Percentiles rank a stretch among this genome's conserved stretches.
phyloP scores from a whole-genome alignment of 2,329 filamentous ascomycete species.

The Botryosphaeria dothidea region DNA sequence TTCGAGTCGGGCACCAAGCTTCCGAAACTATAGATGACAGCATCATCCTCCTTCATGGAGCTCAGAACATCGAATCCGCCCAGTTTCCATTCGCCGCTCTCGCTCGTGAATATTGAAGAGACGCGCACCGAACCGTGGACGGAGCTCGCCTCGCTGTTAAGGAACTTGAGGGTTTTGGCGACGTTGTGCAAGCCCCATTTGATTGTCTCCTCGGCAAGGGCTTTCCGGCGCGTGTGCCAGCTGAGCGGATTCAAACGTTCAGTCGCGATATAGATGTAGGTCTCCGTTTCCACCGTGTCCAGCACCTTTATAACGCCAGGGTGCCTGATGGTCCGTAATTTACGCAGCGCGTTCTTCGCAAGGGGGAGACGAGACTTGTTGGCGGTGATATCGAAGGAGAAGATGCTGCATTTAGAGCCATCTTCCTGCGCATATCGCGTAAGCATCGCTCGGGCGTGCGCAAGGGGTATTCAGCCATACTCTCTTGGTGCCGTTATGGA shows the following conservation, averaged over 20 bases:
- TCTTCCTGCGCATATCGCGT: slow-evolving; percentile 67
- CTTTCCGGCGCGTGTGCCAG: slow-evolving; percentile 89
- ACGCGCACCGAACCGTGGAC: slow-evolving; percentile 86
- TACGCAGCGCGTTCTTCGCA: slow-evolving; percentile 90
- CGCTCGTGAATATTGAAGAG: slow-evolving; percentile 86
- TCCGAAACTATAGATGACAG: slow-evolving; percentile 88
- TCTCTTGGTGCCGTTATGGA: slow-evolving; percentile 90
- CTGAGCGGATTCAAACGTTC: slow-evolving; percentile 83
- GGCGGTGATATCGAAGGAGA: slow-evolving; percentile 85
- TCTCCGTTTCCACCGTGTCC: slow-evolving; percentile 94
- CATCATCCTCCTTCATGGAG: slow-evolving; percentile 94
- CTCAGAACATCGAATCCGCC: slow-evolving; percentile 92
- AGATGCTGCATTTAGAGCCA: slow-evolving; percentile 90
- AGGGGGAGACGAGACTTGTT: slow-evolving; percentile 82
- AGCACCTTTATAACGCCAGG: slow-evolving; percentile 92
- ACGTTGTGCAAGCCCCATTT: slow-evolving; percentile 94
- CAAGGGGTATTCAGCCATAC: slow-evolving; percentile 50
- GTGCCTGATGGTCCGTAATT: slow-evolving; percentile 88
- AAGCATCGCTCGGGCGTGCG: not conserved
- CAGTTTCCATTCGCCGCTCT: slow-evolving; percentile 97
- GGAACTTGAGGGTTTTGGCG: slow-evolving; percentile 92
- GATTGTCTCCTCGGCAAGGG: slow-evolving; percentile 83
- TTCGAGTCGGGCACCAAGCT: slow-evolving; percentile 82
- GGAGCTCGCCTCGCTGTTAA: slow-evolving; percentile 89
- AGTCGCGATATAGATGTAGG: slow-evolving; percentile 94